phyloP scores from a whole-genome alignment of 225 moss, liverwort and hornwort species.

The Sphagnum tenellum region DNA sequence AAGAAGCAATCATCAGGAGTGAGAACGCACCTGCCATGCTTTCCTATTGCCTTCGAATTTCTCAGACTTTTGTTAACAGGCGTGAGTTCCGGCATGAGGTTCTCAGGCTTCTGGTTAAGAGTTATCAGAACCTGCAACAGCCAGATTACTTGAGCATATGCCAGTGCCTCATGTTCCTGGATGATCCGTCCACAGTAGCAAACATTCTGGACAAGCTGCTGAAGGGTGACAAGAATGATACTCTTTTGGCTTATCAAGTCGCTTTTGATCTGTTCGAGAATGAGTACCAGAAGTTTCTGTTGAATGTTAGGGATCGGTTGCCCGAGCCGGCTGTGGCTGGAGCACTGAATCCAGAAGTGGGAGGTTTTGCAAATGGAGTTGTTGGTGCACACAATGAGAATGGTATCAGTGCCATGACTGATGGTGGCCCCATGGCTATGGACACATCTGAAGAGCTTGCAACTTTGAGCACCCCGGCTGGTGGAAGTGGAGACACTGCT shows the following conservation, averaged over 20 bases:
- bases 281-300: conserved; percentile 70
- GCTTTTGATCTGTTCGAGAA: conserved; percentile 94
- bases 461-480: conserved; percentile 10
- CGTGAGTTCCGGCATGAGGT: conserved; percentile 72
- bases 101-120: conserved; percentile 62
- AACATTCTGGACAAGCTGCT: conserved; percentile 52
- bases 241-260: conserved; percentile 76
- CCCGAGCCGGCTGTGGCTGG: no score
- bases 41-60: conserved; percentile 70
- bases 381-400: conserved; percentile 19
- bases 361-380: conserved; percentile 12
- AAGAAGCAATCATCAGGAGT: conserved; percentile 72
- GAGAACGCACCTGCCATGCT: conserved; percentile 48
- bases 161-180: conserved; percentile 84
- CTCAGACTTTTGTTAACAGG: conserved; percentile 85
- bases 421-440: conserved; percentile 34
- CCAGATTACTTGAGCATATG: conserved; percentile 88
- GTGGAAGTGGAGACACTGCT: conserved; percentile 14
- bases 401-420: conserved; percentile 58
- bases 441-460: conserved; percentile 26
- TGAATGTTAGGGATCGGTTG: no score
- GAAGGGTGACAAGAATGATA: conserved; percentile 34
- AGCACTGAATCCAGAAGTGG: no score
- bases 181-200: conserved; percentile 71
- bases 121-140: conserved; percentile 52